These are phyloP conservation scores for Sequoia sempervirens DNA, from an alignment of 75 land plant species.

Conservation along the genomic window DNA sequence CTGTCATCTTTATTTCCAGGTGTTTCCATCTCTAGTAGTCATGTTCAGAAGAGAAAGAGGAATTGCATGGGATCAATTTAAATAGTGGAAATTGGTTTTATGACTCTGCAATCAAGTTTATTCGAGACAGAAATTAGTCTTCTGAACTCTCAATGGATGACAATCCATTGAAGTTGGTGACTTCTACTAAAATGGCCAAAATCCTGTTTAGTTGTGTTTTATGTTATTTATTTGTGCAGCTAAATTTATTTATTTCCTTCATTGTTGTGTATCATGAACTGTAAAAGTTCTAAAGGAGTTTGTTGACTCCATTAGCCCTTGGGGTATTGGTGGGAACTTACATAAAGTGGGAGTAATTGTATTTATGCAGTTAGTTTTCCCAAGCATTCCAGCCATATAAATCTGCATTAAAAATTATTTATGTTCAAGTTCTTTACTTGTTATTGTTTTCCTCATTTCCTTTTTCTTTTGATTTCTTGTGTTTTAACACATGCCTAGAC, in stretches of 20 bases:
- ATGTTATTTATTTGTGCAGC: too few species aligned
- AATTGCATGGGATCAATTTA: not conserved
- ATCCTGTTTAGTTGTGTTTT: not conserved
- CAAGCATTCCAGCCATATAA: not conserved
- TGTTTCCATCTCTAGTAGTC: not conserved
- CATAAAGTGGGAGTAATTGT: not conserved
- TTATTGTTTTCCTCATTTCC: not conserved
- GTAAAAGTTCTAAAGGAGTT: not conserved
- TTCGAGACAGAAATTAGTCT: not conserved
- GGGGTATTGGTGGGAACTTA: not conserved
- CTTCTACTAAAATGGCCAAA: not conserved
- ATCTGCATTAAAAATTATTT: not conserved
- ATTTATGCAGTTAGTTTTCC: not conserved
- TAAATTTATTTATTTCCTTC: too few species aligned
- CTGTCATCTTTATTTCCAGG: not conserved
- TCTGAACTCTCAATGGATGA: not conserved
- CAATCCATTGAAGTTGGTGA: not conserved
- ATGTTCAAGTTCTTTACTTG: not conserved
- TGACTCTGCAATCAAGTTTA: not conserved
- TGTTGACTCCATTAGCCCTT: not conserved
- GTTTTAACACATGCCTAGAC: not conserved
- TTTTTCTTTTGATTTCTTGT: not conserved
- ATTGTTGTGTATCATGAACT: not conserved
- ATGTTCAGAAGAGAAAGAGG: not conserved
- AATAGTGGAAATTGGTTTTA: not conserved